Evolutionary conservation across 495 filamentous ascomycete species (phyloP).

Genomic region (Podospora comata): DNA sequence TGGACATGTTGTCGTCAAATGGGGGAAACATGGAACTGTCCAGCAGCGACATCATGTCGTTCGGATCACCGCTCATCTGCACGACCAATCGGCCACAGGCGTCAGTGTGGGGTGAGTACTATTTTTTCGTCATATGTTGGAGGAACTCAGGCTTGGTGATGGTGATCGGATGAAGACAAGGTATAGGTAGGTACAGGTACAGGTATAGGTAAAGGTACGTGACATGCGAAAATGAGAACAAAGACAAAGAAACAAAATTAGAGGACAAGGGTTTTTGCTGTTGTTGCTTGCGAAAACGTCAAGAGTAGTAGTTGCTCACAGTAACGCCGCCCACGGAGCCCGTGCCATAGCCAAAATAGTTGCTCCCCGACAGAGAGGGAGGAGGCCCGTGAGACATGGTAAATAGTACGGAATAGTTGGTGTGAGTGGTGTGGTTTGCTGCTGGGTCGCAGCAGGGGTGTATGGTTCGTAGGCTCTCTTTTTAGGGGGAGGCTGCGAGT

Average conservation of each 20-base stretch:
- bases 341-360: constrained; percentile 34
- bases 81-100: constrained; percentile 15
- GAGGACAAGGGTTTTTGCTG: not conserved
- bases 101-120: constrained; percentile 22
- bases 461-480: not conserved
- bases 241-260: constrained; percentile 7
- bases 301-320: constrained; percentile 11
- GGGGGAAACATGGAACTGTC: constrained; percentile 34
- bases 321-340: constrained; percentile 5
- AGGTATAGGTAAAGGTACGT: too few species aligned
- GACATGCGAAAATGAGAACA: constrained; percentile 8
- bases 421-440: not conserved
- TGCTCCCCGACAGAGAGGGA: constrained; percentile 26
- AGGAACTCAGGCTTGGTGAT: not conserved
- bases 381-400: constrained; percentile 41
- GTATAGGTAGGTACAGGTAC: too few species aligned
- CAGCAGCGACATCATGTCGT: constrained; percentile 42
- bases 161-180: not conserved
- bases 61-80: constrained; percentile 32
- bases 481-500: constrained; percentile 5
- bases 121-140: not conserved
- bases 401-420: not conserved
- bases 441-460: not conserved
- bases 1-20: constrained; percentile 39
- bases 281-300: constrained; percentile 10